Base-by-base conservation (phyloP, 768 basidiomycete species). In the Candolleomyces efflorescens region DNA sequence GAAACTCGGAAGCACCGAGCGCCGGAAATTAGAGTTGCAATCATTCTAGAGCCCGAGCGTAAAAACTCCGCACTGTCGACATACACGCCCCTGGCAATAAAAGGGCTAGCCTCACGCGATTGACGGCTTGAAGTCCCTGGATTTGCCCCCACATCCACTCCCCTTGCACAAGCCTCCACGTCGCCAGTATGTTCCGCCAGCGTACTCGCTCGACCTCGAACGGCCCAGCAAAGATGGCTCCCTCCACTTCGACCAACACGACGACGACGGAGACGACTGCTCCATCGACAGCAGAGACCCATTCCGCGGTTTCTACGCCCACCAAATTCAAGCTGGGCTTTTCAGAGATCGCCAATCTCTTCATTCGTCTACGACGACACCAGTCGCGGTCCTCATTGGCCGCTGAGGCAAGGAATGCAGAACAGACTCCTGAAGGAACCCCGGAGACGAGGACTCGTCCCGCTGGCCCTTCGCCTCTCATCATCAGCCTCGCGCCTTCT, bases 361-460 rank as follows among this genome's bases (percentile, higher is more conserved):
- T 53, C 51, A 53, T 53, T 32, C 32, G 51, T n/a, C 15, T 53
- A 36, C 51, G 51, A 9, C 51, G 51, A 37, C 51, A 53, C 37
- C 51, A 53, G 37, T 38, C 36, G 15, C 32, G 51, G 36, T 27
- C 51, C 3, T 38, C 36, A 7, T 15, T 53, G 11, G 32, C 51
- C 20, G 6, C 27, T 6, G 32, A 53, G 37, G 51, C 36, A 36
- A n/a, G 51, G 10, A 37, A 20, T 32, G 37, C 18, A 37, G 36
- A 38, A 20, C 2, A 51, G 4, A 36, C n/a, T 10, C 24, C 32
- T 5, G n/a, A 22, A n/a, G 27, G 23, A 15, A 10, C 46, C 3
- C 18, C 46, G 13, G 17, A 20, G 22, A 47, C 18, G 24, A 22
- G 22, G 22, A 47, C 46, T 20, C 46, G 17, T 47, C 46, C 43